Base-by-base conservation (phyloP, 116 monocot genomes). In the Posidonia oceanica region DNA sequence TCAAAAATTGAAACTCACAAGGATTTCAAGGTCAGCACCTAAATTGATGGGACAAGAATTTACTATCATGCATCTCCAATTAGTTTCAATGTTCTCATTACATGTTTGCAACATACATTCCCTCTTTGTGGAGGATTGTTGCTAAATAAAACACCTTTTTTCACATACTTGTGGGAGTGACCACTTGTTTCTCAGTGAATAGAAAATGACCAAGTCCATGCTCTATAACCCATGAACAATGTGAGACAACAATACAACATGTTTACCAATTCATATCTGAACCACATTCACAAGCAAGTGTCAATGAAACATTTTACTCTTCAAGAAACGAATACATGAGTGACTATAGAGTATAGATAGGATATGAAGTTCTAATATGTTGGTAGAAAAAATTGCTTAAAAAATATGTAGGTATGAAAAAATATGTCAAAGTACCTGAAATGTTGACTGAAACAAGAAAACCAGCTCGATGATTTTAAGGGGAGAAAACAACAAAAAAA, bases 141-240 rank as follows among this genome's bases (percentile, higher is more conserved):
- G 36, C 36, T 14, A 61, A 29, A 61, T 29, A 11, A 61, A 36
- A 13, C 36, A 36, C 10, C 20, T 4, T 14, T 12, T 41, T 67
- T 65, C 17, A 62, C 18, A 39, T 77, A 87, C 85, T 81, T 85
- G 87, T 91, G 14, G 87, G 91, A 58, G 87, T 91, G 57, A 85
- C 66, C 14, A 87, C 85, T 61, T 91, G 87, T 63, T 87, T 87
- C 79, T 91, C 87, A 66, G 87, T 91, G 66, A 91, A 91, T 18
- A 87, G 91, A 67, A 91, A 85, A 85, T 91, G 85, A 36, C 88
- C 88, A 71, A 83, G 87, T 52, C 87, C 91, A 79, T 85, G 85
- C 79, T 87, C 88, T 57, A 85, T 85, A 67, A 91, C 85, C 36
- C 64, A 64, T 39, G 38, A 17, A 40, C 16, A 64, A 37, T 36